Conservation (phyloP, 192 early-diverging fungal genomes). For the Thoreauomyces humboldtii region DNA sequence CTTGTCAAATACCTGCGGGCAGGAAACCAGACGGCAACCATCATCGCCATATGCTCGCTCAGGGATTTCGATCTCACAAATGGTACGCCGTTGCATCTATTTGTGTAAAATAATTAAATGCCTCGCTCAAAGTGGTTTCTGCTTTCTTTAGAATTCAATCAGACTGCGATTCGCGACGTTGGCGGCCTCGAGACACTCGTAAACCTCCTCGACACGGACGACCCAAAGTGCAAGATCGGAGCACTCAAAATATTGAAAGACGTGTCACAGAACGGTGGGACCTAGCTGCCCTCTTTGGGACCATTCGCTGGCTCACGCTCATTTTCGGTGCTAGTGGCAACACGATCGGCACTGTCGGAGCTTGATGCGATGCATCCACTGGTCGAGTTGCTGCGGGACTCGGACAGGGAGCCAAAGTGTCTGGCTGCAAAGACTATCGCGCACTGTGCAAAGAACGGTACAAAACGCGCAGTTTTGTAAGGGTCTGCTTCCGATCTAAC, state of each 20-base stretch:
- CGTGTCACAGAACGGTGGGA: conserved; percentile 55
- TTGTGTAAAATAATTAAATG: conserved; percentile 3
- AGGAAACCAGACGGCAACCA: conserved; percentile 67
- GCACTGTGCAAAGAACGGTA: conserved; percentile 61
- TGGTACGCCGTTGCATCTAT: conserved; percentile 30
- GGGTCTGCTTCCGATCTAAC: no score
- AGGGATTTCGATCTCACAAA: conserved; percentile 63
- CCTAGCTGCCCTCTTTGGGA: not conserved
- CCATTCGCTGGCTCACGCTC: not conserved
- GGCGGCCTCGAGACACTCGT: conserved; percentile 62
- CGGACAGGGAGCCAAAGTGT: conserved; percentile 57
- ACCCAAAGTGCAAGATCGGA: conserved; percentile 63
- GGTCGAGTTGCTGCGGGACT: conserved; percentile 56
- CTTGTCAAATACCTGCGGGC: conserved; percentile 59
- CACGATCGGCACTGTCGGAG: conserved; percentile 56
- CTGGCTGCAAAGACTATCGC: conserved; percentile 67
- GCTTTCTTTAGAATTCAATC: conserved; percentile 53
- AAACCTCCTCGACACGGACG: conserved; percentile 63
- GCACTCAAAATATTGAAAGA: conserved; percentile 60
- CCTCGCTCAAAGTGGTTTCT: not conserved
- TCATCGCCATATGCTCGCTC: conserved; percentile 64
- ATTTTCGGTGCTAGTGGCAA: conserved; percentile 37
- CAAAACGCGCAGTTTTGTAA: no score
- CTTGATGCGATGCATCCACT: conserved; percentile 62
- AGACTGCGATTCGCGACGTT: conserved; percentile 62